Evolutionary conservation across 352 stramenopile genomes (phyloP).

Genomic region (Globisporangium recalcitrans): DNA sequence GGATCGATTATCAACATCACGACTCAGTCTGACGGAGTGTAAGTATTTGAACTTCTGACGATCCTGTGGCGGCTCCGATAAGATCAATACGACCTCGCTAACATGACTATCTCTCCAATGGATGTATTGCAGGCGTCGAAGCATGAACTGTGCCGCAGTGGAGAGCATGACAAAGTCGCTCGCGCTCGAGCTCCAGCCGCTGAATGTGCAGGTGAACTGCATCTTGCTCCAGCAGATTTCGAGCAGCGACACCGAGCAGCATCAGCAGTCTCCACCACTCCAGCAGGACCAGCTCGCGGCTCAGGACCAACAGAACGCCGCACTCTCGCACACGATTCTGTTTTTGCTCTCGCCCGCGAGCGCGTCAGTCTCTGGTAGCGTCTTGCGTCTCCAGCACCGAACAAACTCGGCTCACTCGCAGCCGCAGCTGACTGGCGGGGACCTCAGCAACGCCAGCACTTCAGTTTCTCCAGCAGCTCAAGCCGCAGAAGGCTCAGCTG

Average conservation of each 20-base stretch:
- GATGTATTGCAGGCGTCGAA: background rate
- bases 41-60: too few relatives aligned
- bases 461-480: background rate
- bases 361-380: slow-evolving; percentile 44
- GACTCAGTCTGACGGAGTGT: slow-evolving; percentile 18
- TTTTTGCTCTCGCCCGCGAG: slow-evolving; percentile 57
- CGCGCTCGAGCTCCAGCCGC: slow-evolving; percentile 29
- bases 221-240: slow-evolving; percentile 30
- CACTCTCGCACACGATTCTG: slow-evolving; percentile 52
- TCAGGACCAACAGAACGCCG: slow-evolving; percentile 15
- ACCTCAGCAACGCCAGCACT: background rate
- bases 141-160: slow-evolving; percentile 18
- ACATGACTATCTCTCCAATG: background rate
- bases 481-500: background rate
- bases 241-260: background rate
- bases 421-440: background rate
- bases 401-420: background rate
- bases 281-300: background rate
- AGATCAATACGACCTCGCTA: background rate
- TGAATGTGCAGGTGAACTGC: slow-evolving; percentile 52
- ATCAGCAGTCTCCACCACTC: background rate
- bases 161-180: slow-evolving; percentile 40
- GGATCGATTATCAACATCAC: slow-evolving; percentile 31
- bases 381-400: slow-evolving; percentile 38
- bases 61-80: too few relatives aligned